These are phyloP conservation scores for Colletotrichum limetticola DNA, from an alignment of 2,329 filamentous ascomycete genomes.

Conservation along the genomic window DNA sequence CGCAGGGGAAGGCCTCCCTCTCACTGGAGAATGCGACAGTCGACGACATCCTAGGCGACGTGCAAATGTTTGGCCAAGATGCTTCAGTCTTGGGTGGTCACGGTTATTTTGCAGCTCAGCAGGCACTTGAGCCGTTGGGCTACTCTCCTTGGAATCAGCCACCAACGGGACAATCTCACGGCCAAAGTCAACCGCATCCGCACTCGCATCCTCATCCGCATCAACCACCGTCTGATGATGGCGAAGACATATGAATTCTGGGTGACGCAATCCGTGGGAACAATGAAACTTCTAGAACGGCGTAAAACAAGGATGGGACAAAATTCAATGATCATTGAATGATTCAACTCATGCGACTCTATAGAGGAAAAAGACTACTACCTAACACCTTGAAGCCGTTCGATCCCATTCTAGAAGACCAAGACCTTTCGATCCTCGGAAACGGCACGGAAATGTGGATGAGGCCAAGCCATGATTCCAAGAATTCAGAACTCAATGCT, in stretches of 20 bases:
- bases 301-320: not conserved
- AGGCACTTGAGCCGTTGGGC: not conserved
- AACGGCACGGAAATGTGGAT: not conserved
- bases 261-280: not conserved
- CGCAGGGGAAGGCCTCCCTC: not conserved
- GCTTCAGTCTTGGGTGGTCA: not conserved
- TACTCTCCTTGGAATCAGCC: slow-evolving; percentile 2
- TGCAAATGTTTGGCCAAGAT: slow-evolving; percentile 32
- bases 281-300: not conserved
- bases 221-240: not conserved
- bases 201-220: not conserved
- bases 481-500: slow-evolving; percentile 12
- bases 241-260: not conserved
- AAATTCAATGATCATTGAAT: not conserved
- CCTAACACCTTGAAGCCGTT: too few relatives aligned
- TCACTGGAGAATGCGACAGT: slow-evolving; percentile 22
- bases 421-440: not conserved
- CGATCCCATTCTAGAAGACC: not conserved
- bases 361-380: not conserved
- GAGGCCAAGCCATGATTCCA: not conserved
- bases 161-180: not conserved
- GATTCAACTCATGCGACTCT: not conserved
- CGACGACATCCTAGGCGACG: slow-evolving; percentile 31
- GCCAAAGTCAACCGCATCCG: not conserved
- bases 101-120: slow-evolving; percentile 5